Evolutionary conservation across 2,329 filamentous ascomycete genomes (phyloP).

Genomic region (Penicillium polonicum): DNA sequence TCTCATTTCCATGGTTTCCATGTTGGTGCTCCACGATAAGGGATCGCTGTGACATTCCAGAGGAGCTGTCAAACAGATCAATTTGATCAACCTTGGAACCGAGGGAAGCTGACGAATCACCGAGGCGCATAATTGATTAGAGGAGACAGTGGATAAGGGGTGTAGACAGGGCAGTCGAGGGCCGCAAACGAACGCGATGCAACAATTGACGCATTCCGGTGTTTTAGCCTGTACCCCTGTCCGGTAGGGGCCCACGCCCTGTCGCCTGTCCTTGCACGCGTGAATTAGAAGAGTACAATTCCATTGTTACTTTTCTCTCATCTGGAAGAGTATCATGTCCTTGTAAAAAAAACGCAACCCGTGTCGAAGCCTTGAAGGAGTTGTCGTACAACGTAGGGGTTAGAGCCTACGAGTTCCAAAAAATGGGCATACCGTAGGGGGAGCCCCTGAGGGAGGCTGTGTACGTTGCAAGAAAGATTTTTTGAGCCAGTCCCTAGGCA

Average conservation of each 20-base stretch:
- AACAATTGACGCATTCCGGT: conserved; percentile 18
- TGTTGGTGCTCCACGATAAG: conserved; percentile 10
- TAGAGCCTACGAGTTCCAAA: neutral
- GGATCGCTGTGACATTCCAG: conserved; percentile 19
- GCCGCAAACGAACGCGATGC: conserved; percentile 18
- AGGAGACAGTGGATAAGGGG: neutral
- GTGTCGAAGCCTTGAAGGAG: neutral
- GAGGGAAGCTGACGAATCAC: neutral
- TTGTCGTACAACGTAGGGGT: neutral
- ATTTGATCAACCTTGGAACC: conserved; percentile 1
- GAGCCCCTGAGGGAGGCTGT: neutral
- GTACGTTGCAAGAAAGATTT: neutral
- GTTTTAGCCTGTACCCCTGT: conserved; percentile 16
- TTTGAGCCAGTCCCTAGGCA: neutral
- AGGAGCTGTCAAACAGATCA: conserved; percentile 14
- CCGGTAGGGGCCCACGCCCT: conserved; percentile 5
- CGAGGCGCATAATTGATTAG: neutral
- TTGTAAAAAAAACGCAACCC: too few species aligned
- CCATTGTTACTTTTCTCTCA: neutral
- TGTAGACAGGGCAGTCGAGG: neutral
- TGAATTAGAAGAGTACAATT: neutral
- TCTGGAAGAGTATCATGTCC: too few species aligned
- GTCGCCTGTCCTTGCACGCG: neutral
- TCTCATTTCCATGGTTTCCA: conserved; percentile 22
- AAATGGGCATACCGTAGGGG: neutral